Evolutionary conservation across 129 eudicot genomes (phyloP).

Genomic region (Flaveria linearis): DNA sequence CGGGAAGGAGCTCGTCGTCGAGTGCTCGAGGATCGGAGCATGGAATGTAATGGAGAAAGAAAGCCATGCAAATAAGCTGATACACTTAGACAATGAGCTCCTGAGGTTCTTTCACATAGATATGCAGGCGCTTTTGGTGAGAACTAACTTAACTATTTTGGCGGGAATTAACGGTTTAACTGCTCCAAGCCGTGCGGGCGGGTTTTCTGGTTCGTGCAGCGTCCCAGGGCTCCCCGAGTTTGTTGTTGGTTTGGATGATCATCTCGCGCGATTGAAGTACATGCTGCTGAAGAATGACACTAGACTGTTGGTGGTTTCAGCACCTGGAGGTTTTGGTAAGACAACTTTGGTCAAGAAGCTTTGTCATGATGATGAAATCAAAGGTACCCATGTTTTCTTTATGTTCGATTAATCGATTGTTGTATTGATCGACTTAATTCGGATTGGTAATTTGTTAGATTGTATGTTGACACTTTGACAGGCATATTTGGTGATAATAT

Average conservation of each 20-base stretch:
- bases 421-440: neutral
- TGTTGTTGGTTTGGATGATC: constrained; percentile 41
- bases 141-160: neutral
- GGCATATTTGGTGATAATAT: constrained; percentile 37
- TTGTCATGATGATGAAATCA: constrained; percentile 38
- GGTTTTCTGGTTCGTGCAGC: constrained; percentile 26
- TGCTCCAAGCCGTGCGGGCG: neutral
- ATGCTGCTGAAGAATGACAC: constrained; percentile 25
- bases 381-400: constrained; percentile 2
- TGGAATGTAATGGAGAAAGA: constrained; percentile 5
- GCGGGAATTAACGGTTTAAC: neutral
- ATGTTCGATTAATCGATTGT: neutral
- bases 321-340: constrained; percentile 55
- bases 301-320: constrained; percentile 31
- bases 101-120: constrained; percentile 17
- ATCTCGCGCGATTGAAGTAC: constrained; percentile 30
- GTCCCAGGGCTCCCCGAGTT: constrained; percentile 36
- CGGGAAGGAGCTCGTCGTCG: constrained; percentile 24
- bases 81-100: constrained; percentile 12
- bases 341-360: constrained; percentile 52
- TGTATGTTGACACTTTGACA: constrained; percentile 18
- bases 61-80: constrained; percentile 17
- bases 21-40: constrained; percentile 14
- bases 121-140: neutral
- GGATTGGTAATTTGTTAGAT: neutral